phyloP scores from a whole-genome alignment of 108 stramenopile genomes.

The Cylindrotheca closterium region DNA sequence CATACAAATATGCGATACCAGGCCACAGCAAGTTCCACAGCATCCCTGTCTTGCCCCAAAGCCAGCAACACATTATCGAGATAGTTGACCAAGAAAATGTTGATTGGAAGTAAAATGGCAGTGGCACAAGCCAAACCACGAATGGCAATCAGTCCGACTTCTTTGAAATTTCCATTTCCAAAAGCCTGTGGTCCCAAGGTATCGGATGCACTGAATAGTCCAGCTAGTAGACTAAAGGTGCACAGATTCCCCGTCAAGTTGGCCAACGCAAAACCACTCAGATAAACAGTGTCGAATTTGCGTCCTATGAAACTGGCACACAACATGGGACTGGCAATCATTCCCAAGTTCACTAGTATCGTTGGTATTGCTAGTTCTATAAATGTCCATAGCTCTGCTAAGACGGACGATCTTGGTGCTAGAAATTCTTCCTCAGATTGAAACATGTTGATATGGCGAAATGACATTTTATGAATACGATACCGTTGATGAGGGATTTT shows the following conservation, averaged over 20 bases:
- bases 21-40: slow-evolving; percentile 19
- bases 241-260: slow-evolving; percentile 44
- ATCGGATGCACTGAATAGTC: slow-evolving; percentile 39
- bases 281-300: slow-evolving; percentile 23
- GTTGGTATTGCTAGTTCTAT: slow-evolving; percentile 42
- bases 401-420: no score
- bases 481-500: no score
- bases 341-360: slow-evolving; percentile 15
- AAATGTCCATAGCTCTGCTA: no score
- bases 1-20: slow-evolving; percentile 44
- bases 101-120: slow-evolving; percentile 24
- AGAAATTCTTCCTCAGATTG: no score
- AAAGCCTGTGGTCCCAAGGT: slow-evolving; percentile 42
- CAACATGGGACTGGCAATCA: slow-evolving; percentile 19
- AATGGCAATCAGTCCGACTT: slow-evolving; percentile 35
- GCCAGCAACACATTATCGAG: slow-evolving; percentile 23
- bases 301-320: slow-evolving; percentile 40
- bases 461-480: no score
- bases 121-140: slow-evolving; percentile 22
- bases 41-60: slow-evolving; percentile 33
- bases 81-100: slow-evolving; percentile 20
- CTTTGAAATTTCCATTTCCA: slow-evolving; percentile 23
- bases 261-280: slow-evolving; percentile 44
- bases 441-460: no score
- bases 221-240: slow-evolving; percentile 28